Conservation (phyloP, 2,329 filamentous ascomycete species). For the Trichoderma hamatum region DNA sequence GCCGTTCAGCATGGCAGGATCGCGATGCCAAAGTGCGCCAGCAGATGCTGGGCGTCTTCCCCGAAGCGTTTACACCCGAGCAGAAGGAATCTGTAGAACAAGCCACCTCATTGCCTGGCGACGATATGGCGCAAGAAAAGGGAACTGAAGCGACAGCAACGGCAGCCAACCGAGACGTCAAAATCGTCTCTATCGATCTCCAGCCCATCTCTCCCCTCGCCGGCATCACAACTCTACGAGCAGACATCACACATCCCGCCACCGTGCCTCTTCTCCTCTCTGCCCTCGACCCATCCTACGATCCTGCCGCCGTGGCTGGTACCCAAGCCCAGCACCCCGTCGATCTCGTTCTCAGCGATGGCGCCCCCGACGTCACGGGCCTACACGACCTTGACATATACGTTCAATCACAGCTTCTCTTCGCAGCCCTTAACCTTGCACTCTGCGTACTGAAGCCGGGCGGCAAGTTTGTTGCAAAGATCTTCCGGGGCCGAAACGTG, state of each 20-base stretch:
- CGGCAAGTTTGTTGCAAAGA: conserved; percentile 97
- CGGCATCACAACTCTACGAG: conserved; percentile 87
- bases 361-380: conserved; percentile 94
- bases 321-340: conserved; percentile 72
- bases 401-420: conserved; percentile 92
- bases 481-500: conserved; percentile 93
- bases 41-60: conserved; percentile 59
- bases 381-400: conserved; percentile 98
- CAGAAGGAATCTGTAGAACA: conserved; percentile 29
- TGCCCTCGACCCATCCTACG: conserved; percentile 76
- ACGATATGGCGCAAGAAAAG: conserved; percentile 30
- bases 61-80: conserved; percentile 30
- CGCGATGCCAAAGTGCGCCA: conserved; percentile 69
- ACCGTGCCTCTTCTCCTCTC: conserved; percentile 87
- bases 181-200: conserved; percentile 93
- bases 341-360: conserved; percentile 92
- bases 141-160: conserved; percentile 43
- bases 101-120: not conserved
- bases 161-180: conserved; percentile 69
- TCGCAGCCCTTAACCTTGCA: conserved; percentile 89
- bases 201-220: conserved; percentile 94
- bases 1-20: conserved; percentile 83
- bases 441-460: conserved; percentile 90
- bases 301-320: conserved; percentile 43
- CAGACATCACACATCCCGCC: conserved; percentile 95